phyloP scores from a whole-genome alignment of 495 filamentous ascomycete genomes.

The Massariosphaeria phaeospora region DNA sequence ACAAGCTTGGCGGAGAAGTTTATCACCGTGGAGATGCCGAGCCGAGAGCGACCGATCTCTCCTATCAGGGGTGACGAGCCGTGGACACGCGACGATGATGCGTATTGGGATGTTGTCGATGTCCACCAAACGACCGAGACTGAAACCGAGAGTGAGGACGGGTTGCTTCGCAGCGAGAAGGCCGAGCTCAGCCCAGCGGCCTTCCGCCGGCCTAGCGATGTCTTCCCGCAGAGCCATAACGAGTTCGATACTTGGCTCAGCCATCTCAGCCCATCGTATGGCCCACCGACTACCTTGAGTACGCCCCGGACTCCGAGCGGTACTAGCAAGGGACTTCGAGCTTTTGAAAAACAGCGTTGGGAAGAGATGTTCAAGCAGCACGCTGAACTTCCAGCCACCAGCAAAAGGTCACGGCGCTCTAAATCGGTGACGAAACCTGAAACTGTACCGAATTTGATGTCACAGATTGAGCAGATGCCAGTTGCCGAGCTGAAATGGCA shows the following conservation, averaged over 20 bases:
- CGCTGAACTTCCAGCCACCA: neutral
- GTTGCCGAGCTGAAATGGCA: constrained; percentile 15
- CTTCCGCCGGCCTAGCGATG: neutral
- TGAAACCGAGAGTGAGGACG: neutral
- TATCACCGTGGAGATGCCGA: constrained; percentile 4
- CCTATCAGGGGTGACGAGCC: constrained; percentile 21
- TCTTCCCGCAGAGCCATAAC: neutral
- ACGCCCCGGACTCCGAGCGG: neutral
- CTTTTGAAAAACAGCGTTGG: constrained; percentile 4
- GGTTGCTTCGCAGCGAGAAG: neutral
- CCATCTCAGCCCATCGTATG: neutral
- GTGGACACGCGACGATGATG: constrained; percentile 24
- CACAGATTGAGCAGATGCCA: constrained; percentile 12
- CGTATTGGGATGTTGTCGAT: constrained; percentile 20
- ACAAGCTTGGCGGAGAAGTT: constrained; percentile 19
- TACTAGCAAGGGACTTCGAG: neutral
- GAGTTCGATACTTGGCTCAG: constrained; percentile 13
- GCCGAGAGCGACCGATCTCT: neutral
- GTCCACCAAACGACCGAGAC: neutral
- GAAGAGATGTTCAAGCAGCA: constrained; percentile 12
- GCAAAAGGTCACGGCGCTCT: neutral
- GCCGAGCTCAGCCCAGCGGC: neutral
- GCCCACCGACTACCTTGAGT: neutral
- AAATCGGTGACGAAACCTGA: neutral
- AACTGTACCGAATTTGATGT: constrained; percentile 1